phyloP scores from a whole-genome alignment of 176 grass and related monocot genomes.

The Lolium perenne region DNA sequence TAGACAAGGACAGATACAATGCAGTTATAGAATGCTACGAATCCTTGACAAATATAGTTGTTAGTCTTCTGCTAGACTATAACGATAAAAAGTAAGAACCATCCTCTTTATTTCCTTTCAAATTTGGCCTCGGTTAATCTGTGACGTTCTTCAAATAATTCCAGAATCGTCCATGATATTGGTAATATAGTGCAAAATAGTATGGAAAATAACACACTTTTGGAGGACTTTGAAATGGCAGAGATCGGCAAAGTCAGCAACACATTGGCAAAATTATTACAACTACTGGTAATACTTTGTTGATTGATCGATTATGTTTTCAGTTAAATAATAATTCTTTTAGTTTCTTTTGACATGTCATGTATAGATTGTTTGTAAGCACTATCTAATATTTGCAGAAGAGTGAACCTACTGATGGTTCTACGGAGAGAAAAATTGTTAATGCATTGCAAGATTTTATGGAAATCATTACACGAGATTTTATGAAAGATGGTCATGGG shows the following conservation, averaged over 20 bases:
- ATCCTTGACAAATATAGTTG: slow-evolving; percentile 59
- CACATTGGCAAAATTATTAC: slow-evolving; percentile 65
- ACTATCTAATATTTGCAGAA: slow-evolving; percentile 52
- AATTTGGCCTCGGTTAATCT: slow-evolving; percentile 16
- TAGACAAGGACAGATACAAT: slow-evolving; percentile 64
- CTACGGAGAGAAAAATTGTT: slow-evolving; percentile 51
- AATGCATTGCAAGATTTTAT: slow-evolving; percentile 79
- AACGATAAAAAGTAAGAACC: slow-evolving; percentile 52
- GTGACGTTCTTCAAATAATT: slow-evolving; percentile 28
- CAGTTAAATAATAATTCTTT: not conserved
- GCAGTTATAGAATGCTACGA: slow-evolving; percentile 77
- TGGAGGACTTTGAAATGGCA: slow-evolving; percentile 51
- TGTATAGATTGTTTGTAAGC: slow-evolving; percentile 21
- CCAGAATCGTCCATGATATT: slow-evolving; percentile 56
- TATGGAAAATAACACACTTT: slow-evolving; percentile 43
- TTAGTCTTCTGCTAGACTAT: slow-evolving; percentile 48
- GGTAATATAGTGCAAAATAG: slow-evolving; percentile 39
- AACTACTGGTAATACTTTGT: slow-evolving; percentile 44
- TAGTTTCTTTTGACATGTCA: slow-evolving; percentile 25
- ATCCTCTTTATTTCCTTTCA: slow-evolving; percentile 36
- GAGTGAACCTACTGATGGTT: slow-evolving; percentile 42
- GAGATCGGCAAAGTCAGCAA: slow-evolving; percentile 60
- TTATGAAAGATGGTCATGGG: slow-evolving; percentile 57
- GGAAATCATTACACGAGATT: slow-evolving; percentile 70
- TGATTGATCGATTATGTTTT: not conserved